Conservation (phyloP, 345 rosid species). For the Zanthoxylum bungeanum region DNA sequence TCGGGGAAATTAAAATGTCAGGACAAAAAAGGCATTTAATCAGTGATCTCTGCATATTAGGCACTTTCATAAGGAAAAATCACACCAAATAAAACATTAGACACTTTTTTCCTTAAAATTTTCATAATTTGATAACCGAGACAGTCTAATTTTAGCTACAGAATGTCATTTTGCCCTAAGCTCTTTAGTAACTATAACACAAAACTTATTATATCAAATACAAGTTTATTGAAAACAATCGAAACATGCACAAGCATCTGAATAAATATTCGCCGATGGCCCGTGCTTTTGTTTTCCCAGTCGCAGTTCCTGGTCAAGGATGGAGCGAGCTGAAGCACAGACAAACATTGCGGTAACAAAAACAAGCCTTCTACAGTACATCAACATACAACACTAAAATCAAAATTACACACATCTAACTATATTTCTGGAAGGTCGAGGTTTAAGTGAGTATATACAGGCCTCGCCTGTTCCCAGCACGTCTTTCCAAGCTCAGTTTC, state of each 20-base stretch:
- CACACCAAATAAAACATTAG: not conserved
- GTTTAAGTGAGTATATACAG: slow-evolving; percentile 30
- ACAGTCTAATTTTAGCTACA: not conserved
- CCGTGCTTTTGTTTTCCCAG: slow-evolving; percentile 7
- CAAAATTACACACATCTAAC: slow-evolving; percentile 5
- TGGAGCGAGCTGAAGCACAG: slow-evolving; percentile 10
- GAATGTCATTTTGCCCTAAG: not conserved
- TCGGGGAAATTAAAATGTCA: too few relatives aligned
- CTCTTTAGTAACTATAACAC: not conserved
- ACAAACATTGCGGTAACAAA: slow-evolving; percentile 13
- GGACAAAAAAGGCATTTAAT: not conserved
- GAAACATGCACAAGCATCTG: slow-evolving; percentile 6
- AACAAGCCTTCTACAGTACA: slow-evolving; percentile 15
- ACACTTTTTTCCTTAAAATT: not conserved
- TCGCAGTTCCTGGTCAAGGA: slow-evolving; percentile 6
- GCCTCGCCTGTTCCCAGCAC: slow-evolving; percentile 16
- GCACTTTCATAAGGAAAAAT: not conserved
- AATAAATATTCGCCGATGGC: not conserved
- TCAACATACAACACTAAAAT: slow-evolving; percentile 22
- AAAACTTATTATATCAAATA: slow-evolving; percentile 8
- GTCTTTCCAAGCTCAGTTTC: slow-evolving; percentile 1
- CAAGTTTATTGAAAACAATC: not conserved
- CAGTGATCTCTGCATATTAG: not conserved
- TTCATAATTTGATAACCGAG: not conserved
- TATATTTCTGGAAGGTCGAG: slow-evolving; percentile 16